phyloP scores from a whole-genome alignment of 257 asterid species.

The Solanum ossicruentum region DNA sequence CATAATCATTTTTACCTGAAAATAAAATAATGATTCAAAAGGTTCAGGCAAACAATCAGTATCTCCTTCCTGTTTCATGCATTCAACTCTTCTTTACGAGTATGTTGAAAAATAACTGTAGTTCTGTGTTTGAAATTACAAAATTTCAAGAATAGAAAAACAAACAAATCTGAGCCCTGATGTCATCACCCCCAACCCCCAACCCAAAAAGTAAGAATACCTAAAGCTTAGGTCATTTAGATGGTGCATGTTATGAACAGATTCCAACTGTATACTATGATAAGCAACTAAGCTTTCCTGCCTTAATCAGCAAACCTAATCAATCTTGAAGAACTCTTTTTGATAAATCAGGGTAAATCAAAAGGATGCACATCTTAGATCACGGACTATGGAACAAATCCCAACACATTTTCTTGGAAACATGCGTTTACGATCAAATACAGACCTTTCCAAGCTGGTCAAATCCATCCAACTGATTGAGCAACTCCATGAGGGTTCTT shows the following conservation, averaged over 20 bases:
- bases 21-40: neutral
- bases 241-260: neutral
- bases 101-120: neutral
- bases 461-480: constrained; percentile 92
- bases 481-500: constrained; percentile 92
- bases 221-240: neutral
- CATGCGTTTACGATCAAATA: neutral
- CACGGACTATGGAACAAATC: neutral
- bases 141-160: neutral
- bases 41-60: neutral
- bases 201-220: neutral
- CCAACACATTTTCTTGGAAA: neutral
- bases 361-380: neutral
- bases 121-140: neutral
- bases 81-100: neutral
- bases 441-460: constrained; percentile 94
- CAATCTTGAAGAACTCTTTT: neutral
- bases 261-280: neutral
- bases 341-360: too few species aligned
- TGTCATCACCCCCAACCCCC: neutral
- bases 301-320: neutral
- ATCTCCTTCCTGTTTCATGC: neutral
- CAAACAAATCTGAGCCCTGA: neutral
- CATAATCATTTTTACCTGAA: constrained; percentile 96
- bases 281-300: neutral